Evolutionary conservation across 345 rosid genomes (phyloP).

Genomic region (Sapria himalayana): DNA sequence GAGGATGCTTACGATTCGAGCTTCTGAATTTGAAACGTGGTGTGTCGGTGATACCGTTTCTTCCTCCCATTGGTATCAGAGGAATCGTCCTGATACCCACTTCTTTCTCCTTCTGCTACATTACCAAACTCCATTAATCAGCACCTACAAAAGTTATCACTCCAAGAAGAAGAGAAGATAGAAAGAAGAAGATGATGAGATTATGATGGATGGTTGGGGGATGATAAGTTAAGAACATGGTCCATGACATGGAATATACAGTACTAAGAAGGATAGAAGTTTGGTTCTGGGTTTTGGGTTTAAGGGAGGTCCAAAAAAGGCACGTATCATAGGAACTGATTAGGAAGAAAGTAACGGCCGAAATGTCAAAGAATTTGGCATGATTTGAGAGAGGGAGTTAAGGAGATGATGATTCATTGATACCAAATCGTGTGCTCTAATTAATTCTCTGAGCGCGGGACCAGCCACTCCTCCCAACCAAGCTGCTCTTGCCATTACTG

Average conservation of each 20-base stretch:
- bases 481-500: too few species aligned
- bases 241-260: background rate
- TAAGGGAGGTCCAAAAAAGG: background rate
- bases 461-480: too few species aligned
- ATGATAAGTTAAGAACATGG: background rate
- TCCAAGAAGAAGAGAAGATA: background rate
- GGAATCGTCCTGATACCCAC: conserved; percentile 46
- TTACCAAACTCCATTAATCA: conserved; percentile 33
- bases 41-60: conserved; percentile 92
- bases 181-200: too few species aligned
- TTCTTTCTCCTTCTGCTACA: conserved; percentile 16
- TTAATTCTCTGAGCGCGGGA: conserved; percentile 1
- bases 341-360: conserved; percentile 10
- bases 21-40: conserved; percentile 89
- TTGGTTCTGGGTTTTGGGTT: conserved; percentile 2
- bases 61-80: conserved; percentile 49
- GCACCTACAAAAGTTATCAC: background rate
- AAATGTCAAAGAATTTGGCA: conserved; percentile 14
- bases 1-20: conserved; percentile 45
- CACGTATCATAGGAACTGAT: conserved; percentile 1
- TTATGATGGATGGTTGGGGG: background rate
- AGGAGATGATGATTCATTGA: conserved; percentile 2
- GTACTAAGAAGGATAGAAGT: background rate
- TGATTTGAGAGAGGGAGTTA: conserved; percentile 23
- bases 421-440: conserved; percentile 5